phyloP scores from a whole-genome alignment of 768 basidiomycete genomes.

The Rhodocollybia butyracea region DNA sequence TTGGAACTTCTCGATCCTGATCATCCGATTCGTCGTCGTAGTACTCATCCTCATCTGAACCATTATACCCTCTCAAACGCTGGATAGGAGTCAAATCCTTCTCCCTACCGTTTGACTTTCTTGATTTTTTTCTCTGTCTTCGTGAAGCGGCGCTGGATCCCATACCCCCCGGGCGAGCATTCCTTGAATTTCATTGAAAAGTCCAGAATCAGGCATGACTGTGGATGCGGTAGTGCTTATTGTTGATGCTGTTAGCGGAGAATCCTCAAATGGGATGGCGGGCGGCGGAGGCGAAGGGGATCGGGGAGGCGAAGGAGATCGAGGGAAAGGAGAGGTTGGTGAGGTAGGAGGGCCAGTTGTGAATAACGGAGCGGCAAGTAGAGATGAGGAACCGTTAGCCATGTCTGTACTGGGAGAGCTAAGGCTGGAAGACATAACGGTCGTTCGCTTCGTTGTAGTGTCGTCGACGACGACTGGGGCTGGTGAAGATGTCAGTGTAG shows the following conservation, averaged over 20 bases:
- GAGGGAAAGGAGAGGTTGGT: conserved; percentile 3
- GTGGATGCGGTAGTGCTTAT: background rate
- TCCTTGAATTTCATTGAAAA: conserved; percentile 5
- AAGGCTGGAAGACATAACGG: conserved; percentile 6
- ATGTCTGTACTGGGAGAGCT: background rate
- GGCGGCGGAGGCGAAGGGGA: background rate
- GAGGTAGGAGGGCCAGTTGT: background rate
- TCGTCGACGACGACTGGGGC: conserved; percentile 24
- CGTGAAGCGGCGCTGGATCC: conserved; percentile 30
- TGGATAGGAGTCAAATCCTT: conserved; percentile 13
- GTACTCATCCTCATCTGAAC: background rate
- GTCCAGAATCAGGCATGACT: background rate
- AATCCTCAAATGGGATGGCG: background rate
- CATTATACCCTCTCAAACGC: conserved; percentile 13
- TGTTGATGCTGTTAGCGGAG: background rate
- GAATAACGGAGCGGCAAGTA: conserved; percentile 2
- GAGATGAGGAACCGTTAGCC: background rate
- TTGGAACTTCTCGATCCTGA: conserved; percentile 10
- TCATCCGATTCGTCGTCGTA: conserved; percentile 16
- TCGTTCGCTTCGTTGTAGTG: conserved; percentile 7
- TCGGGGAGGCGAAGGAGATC: background rate
- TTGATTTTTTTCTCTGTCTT: background rate
- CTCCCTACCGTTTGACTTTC: conserved; percentile 4
- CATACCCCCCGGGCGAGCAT: conserved; percentile 5
- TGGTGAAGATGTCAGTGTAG: background rate